These are phyloP conservation scores for Leccinum disarticulatum DNA, from an alignment of 768 basidiomycete genomes.

Conservation along the genomic window DNA sequence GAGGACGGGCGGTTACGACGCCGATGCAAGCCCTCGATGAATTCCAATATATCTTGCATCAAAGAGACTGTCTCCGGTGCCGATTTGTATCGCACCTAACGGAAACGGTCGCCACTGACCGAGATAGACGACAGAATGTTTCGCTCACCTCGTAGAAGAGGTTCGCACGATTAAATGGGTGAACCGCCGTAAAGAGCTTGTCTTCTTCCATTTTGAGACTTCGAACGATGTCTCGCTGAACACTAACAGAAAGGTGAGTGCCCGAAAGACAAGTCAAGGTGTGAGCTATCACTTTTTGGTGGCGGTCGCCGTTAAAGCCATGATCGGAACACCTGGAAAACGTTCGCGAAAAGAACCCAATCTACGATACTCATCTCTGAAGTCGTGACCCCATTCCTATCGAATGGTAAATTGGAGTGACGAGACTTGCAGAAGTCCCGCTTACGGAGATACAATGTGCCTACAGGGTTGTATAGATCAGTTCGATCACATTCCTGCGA, in stretches of 20 bases:
- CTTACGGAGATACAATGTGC: slow-evolving; percentile 82
- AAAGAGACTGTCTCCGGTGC: slow-evolving; percentile 50
- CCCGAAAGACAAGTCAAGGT: neutral
- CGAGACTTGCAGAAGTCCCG: neutral
- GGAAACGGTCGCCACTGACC: neutral
- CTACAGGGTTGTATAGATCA: slow-evolving; percentile 34
- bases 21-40: slow-evolving; percentile 60
- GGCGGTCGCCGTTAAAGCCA: slow-evolving; percentile 86
- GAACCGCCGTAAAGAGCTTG: slow-evolving; percentile 60
- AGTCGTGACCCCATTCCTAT: slow-evolving; percentile 86
- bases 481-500: slow-evolving; percentile 1
- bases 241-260: slow-evolving; percentile 41
- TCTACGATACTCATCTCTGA: slow-evolving; percentile 69
- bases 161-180: slow-evolving; percentile 80
- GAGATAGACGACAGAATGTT: neutral
- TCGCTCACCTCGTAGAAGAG: slow-evolving; percentile 72
- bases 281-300: slow-evolving; percentile 51
- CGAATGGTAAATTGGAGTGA: neutral
- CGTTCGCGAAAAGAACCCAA: slow-evolving; percentile 68
- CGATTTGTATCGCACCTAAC: slow-evolving; percentile 62
- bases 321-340: slow-evolving; percentile 74
- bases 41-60: slow-evolving; percentile 66
- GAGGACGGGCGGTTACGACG: slow-evolving; percentile 60
- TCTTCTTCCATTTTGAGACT: slow-evolving; percentile 60
- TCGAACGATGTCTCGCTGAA: slow-evolving; percentile 69